These are phyloP conservation scores for Suillus cothurnatus DNA, from an alignment of 768 basidiomycete species.

Conservation along the genomic window DNA sequence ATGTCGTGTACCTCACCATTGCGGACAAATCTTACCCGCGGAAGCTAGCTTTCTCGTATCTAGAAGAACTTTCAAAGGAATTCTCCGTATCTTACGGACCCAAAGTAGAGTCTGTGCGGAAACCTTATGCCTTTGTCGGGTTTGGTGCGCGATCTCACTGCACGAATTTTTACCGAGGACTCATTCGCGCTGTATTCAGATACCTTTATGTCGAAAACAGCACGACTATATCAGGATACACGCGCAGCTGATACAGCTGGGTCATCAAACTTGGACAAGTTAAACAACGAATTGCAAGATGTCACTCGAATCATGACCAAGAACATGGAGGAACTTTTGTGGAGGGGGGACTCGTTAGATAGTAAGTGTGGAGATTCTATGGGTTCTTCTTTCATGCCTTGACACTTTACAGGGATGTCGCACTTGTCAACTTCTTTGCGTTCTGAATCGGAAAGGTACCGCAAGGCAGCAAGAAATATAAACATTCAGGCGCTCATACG, in stretches of 20 bases:
- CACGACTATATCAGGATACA: conserved; percentile 92
- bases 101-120: conserved; percentile 88
- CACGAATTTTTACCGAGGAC: conserved; percentile 9
- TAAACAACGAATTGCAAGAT: conserved; percentile 97
- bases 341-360: conserved; percentile 97
- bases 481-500: conserved; percentile 92
- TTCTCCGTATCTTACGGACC: conserved; percentile 91
- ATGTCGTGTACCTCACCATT: conserved; percentile 94
- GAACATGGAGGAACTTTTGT: conserved; percentile 99
- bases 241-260: conserved; percentile 76
- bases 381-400: conserved; percentile 7
- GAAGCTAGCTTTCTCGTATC: conserved; percentile 95
- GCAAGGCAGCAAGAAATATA: conserved; percentile 92
- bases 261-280: conserved; percentile 71
- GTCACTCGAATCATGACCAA: conserved; percentile 99
- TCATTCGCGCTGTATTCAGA: conserved; percentile 49
- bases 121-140: conserved; percentile 99
- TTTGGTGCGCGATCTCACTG: conserved; percentile 69
- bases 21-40: conserved; percentile 97
- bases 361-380: conserved; percentile 49
- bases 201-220: conserved; percentile 98
- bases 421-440: conserved; percentile 92
- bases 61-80: conserved; percentile 96
- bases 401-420: conserved; percentile 77
- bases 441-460: conserved; percentile 96